Percentiles rank a stretch among this genome's conserved stretches.
Evolutionary conservation across 2,329 filamentous ascomycete genomes (phyloP).

Genomic region (Lanzia echinophila): DNA sequence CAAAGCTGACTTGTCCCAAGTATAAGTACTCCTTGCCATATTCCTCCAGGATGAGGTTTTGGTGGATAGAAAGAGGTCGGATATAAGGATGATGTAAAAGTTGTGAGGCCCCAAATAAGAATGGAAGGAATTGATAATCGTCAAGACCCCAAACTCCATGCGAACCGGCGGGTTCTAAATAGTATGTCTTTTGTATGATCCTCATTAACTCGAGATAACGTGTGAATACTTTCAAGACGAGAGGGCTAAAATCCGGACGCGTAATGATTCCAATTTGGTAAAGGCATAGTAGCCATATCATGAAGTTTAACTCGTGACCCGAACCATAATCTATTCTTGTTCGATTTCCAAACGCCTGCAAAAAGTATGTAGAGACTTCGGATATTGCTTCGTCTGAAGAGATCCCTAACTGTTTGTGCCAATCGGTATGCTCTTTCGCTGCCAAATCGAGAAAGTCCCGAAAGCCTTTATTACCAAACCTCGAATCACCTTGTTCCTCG

Average conservation of each 20-base stretch:
- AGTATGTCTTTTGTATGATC: conserved; percentile 82
- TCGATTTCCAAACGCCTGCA: conserved; percentile 78
- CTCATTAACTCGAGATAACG: conserved; percentile 86
- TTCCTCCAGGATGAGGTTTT: conserved; percentile 80
- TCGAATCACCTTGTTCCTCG: conserved; percentile 77
- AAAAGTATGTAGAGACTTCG: conserved; percentile 75
- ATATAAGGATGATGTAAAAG: conserved; percentile 77
- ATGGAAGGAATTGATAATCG: conserved; percentile 95
- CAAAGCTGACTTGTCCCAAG: conserved; percentile 85
- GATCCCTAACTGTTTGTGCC: conserved; percentile 59
- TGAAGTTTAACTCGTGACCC: conserved; percentile 94
- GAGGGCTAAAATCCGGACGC: conserved; percentile 58
- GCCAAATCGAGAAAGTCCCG: conserved; percentile 69
- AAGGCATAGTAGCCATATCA: conserved; percentile 92
- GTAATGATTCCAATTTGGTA: conserved; percentile 67
- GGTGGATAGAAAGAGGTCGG: conserved; percentile 77
- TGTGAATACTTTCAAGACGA: conserved; percentile 73
- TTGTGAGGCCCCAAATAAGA: conserved; percentile 89
- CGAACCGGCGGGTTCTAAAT: conserved; percentile 91
- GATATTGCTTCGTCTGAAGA: conserved; percentile 45
- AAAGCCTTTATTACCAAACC: conserved; percentile 94
- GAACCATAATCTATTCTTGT: conserved; percentile 92
- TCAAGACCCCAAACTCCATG: conserved; percentile 98
- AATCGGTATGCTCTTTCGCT: conserved; percentile 44
- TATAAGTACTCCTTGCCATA: conserved; percentile 80